Evolutionary conservation across 2,329 filamentous ascomycete species (phyloP), one percentile per base, ranked within the genome.

Genomic region (Calonectria leucothoes): DNA sequence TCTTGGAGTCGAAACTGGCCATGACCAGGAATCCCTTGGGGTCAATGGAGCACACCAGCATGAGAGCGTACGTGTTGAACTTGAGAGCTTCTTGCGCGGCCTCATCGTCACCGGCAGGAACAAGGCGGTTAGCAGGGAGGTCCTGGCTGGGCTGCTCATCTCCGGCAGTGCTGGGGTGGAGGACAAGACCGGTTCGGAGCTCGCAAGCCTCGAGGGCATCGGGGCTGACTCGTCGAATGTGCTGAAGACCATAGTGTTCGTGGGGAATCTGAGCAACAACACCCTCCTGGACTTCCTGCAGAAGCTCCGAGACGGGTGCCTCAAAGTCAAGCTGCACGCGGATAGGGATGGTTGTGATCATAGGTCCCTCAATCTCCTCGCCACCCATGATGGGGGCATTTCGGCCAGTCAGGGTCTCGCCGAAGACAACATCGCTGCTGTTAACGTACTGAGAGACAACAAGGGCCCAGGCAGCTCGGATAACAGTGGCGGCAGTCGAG

Each of bases 1-100:
- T 87, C n/a, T 89, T 88, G 27, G 91, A 91, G 78, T 94, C 91
- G 77, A 93, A 77, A 37, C 91, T 92, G 0, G 91, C 91, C 84
- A 91, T 92, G 70, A 92, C 85, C 20, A 89, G 82, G 79, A 93
- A 90, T 1, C 89, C 88, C 73, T 87, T 85, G 2, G 88, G 85
- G 42, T 90, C 88, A 7, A 93, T 83, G 5, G 55, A 91, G 81
- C 91, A 93, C 51, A 93, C 91, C 25, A 93, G 83, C 86, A 93
- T 93, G 37, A 94, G 87, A 1, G 91, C 88, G 79, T 93, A 93
- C 0, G 87, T 89, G 80, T 89, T 89, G 80, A 89, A 89, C 77
- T 89, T 89, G 76, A 92, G 85, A 10, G 55, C 55, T 23, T 61
- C 55, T 15, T 61, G 55, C 6, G 55, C 55, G 12, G 55, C 55